Base-by-base conservation (phyloP, 1,139 yeast genomes). In the Geotrichum armillariae region DNA sequence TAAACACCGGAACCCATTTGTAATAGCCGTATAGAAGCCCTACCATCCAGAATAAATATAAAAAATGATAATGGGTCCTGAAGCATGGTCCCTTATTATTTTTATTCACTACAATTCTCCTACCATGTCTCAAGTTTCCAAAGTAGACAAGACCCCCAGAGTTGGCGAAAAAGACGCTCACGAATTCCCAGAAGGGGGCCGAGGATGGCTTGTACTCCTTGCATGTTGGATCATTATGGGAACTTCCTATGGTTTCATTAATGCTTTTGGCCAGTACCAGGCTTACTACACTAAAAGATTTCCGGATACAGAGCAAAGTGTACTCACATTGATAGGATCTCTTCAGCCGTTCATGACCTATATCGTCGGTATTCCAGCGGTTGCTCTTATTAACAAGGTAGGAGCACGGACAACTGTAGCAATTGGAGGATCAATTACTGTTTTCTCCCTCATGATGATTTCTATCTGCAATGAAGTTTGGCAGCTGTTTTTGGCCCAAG, bases 251-350 rank as follows among this genome's bases (percentile, higher is more conserved):
- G 88, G 86, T 3, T 65, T 81, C 46, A 72, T 77, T 56, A 80
- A 80, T 56, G 65, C 82, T 1, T 67, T 75, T 47, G 86, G 86
- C 46, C 81, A 81, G 2, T 76, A 80, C 46, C 83, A 82, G 60
- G 73, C 80, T 2, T 79, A 80, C 56, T 73, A 81, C 12, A 62
- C 77, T 2, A 61, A 67, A 71, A 76, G 55, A 77, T 78, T 58
- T 67, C 82, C 57, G 58, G 64, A 14, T 55, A 69, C 52, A 60
- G 66, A 4, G 57, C 74, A 41, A 63, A 73, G 38, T 64, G 76
- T 20, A 62, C 72, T 38, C 68, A 78, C 27, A 73, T 80, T 23
- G 22, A 58, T 61, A 77, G 87, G 87, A 71, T 80, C 43, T 77
- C 79, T 63, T 71, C 85, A 18, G 48, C 57, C 62, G 58, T 78